phyloP scores from a whole-genome alignment of 805 yeast species.

The Candida orba region DNA sequence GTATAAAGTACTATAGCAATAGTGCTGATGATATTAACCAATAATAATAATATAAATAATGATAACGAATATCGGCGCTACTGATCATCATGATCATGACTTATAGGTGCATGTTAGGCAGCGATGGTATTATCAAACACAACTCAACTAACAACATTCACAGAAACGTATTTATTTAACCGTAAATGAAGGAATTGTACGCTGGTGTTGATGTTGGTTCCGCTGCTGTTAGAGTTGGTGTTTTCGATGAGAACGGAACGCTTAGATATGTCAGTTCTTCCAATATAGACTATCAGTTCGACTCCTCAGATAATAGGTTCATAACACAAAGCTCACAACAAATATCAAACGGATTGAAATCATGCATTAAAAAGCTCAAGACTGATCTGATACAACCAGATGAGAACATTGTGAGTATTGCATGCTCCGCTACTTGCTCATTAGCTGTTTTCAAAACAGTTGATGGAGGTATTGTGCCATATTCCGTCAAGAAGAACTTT shows the following conservation, averaged over 20 bases:
- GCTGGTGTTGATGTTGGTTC: constrained; percentile 48
- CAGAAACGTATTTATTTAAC: too few relatives aligned
- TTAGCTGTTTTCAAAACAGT: constrained; percentile 36
- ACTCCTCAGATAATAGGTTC: constrained; percentile 15
- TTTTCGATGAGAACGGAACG: constrained; percentile 17
- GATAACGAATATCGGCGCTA: too few relatives aligned
- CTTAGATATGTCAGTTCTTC: constrained; percentile 9
- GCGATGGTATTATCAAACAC: too few relatives aligned
- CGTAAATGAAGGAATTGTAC: neutral
- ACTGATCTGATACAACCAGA: neutral
- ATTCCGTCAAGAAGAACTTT: constrained; percentile 25
- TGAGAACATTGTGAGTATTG: constrained; percentile 22
- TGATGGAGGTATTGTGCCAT: constrained; percentile 21
- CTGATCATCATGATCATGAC: too few relatives aligned
- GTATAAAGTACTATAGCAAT: too few relatives aligned
- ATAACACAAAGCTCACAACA: constrained; percentile 37
- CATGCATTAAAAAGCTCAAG: constrained; percentile 17
- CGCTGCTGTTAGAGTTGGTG: constrained; percentile 38
- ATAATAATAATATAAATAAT: too few relatives aligned
- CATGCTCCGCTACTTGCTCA: constrained; percentile 54
- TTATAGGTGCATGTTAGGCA: too few relatives aligned
- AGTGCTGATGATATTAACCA: too few relatives aligned
- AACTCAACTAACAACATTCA: too few relatives aligned
- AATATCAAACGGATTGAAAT: constrained; percentile 28
- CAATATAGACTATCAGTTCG: constrained; percentile 20